Evolutionary conservation across 192 early-diverging fungal species (phyloP).

Genomic region (Gamsiella multidivaricata): DNA sequence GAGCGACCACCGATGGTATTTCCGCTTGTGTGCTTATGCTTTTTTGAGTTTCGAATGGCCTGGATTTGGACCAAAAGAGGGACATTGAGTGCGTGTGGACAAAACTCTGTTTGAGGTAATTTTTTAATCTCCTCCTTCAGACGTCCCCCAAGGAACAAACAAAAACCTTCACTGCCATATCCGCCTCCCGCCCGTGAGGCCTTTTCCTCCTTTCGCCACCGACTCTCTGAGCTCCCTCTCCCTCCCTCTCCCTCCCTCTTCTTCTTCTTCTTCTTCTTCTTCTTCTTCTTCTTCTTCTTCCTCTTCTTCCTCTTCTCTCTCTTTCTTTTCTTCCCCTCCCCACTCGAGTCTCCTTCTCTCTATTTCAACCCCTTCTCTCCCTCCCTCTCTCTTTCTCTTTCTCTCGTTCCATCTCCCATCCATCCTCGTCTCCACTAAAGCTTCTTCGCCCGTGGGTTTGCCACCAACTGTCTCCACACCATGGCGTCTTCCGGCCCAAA

Average conservation of each 20-base stretch:
- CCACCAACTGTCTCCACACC: neutral
- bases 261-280: neutral
- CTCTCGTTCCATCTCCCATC: neutral
- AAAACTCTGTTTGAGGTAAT: no score
- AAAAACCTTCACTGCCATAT: no score
- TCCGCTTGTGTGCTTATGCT: no score
- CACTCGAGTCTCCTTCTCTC: neutral
- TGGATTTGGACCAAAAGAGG: no score
- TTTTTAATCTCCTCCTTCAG: no score
- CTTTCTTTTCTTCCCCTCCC: neutral
- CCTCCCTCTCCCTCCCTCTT: neutral
- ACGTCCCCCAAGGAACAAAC: no score
- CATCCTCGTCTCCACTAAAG: neutral
- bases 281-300: neutral
- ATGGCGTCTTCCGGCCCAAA: constrained; percentile 18
- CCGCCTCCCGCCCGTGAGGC: neutral
- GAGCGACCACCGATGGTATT: no score
- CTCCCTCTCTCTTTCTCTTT: neutral
- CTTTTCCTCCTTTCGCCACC: neutral
- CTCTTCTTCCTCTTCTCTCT: neutral
- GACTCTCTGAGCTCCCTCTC: neutral
- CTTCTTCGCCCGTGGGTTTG: neutral
- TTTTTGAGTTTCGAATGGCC: no score
- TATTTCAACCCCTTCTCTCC: neutral
- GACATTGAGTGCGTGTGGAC: no score